Percentiles rank a stretch among this genome's conserved stretches.
Conservation (phyloP, 768 basidiomycete species). For the Pisolithus marmoratus region DNA sequence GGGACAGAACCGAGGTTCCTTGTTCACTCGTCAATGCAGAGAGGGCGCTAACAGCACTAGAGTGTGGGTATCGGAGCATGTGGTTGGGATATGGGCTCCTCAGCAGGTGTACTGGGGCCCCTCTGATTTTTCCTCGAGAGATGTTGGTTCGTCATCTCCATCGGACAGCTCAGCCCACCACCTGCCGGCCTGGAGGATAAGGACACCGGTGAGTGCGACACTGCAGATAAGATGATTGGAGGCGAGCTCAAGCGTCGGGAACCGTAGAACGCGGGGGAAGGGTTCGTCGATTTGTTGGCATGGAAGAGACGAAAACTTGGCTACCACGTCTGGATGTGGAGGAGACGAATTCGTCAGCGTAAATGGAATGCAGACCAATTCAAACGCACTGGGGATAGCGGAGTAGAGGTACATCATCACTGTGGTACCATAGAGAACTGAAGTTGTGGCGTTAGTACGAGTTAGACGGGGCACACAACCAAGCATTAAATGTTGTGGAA, state of each 20-base stretch:
- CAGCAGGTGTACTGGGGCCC: slow-evolving; percentile 5
- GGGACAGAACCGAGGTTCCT: background rate
- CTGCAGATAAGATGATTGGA: slow-evolving; percentile 82
- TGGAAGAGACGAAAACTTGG: slow-evolving; percentile 56
- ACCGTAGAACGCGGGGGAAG: slow-evolving; percentile 59
- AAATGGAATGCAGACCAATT: background rate
- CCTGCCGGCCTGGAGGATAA: slow-evolving; percentile 76
- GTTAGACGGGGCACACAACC: background rate
- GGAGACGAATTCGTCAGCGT: slow-evolving; percentile 4
- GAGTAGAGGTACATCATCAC: slow-evolving; percentile 66
- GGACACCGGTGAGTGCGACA: slow-evolving; percentile 82
- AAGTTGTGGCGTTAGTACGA: background rate
- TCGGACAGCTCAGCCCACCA: slow-evolving; percentile 82
- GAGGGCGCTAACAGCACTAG: background rate
- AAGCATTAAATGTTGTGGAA: background rate
- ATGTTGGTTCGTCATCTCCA: slow-evolving; percentile 41
- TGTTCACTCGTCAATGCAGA: background rate
- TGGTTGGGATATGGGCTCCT: slow-evolving; percentile 1
- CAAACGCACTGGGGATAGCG: slow-evolving; percentile 70
- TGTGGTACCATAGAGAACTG: slow-evolving; percentile 76
- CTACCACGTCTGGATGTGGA: slow-evolving; percentile 46
- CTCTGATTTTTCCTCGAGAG: slow-evolving; percentile 26
- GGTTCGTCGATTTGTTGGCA: slow-evolving; percentile 44
- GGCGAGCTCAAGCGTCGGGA: slow-evolving; percentile 70
- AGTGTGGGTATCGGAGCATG: slow-evolving; percentile 3